Conservation (phyloP, 23 red algal species). For the Gracilaria vermiculophylla region DNA sequence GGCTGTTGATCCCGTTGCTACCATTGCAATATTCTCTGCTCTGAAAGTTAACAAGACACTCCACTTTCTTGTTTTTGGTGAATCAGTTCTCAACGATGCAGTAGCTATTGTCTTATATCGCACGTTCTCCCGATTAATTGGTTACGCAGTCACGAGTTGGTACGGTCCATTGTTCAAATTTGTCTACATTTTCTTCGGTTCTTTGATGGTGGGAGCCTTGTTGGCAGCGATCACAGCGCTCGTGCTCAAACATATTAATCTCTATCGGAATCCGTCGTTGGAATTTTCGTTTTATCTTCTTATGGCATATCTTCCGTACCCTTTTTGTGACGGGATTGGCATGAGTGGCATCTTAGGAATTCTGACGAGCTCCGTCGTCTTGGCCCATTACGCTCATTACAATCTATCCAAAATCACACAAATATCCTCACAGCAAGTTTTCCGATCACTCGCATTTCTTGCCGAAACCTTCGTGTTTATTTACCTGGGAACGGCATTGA, state of each 20-base stretch:
- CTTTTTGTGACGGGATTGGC: conserved; percentile 87
- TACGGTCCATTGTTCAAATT: conserved; percentile 74
- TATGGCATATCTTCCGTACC: conserved; percentile 96
- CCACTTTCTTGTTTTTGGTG: conserved; percentile 98
- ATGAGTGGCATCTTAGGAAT: conserved; percentile 96
- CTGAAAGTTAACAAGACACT: conserved; percentile 97
- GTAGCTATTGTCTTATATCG: conserved; percentile 97
- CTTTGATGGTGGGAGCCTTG: conserved; percentile 76
- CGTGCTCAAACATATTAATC: conserved; percentile 81
- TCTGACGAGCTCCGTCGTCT: conserved; percentile 80
- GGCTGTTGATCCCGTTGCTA: conserved; percentile 98
- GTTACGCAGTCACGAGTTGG: conserved; percentile 43
- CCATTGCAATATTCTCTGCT: conserved; percentile 97
- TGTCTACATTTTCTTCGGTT: conserved; percentile 93
- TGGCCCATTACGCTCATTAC: conserved; percentile 93
- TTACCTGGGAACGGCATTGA: conserved; percentile 92
- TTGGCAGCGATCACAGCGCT: conserved; percentile 61
- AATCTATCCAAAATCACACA: conserved; percentile 91
- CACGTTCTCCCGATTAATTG: conserved; percentile 78
- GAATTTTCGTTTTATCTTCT: conserved; percentile 91
- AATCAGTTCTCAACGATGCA: conserved; percentile 98
- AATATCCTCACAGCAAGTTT: conserved; percentile 89
- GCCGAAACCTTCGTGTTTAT: conserved; percentile 99
- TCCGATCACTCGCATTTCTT: conserved; percentile 84
- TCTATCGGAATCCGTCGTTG: conserved; percentile 83